Base-by-base conservation (phyloP, 1,284 basidiomycete genomes). In the Vanrija pseudolonga region DNA sequence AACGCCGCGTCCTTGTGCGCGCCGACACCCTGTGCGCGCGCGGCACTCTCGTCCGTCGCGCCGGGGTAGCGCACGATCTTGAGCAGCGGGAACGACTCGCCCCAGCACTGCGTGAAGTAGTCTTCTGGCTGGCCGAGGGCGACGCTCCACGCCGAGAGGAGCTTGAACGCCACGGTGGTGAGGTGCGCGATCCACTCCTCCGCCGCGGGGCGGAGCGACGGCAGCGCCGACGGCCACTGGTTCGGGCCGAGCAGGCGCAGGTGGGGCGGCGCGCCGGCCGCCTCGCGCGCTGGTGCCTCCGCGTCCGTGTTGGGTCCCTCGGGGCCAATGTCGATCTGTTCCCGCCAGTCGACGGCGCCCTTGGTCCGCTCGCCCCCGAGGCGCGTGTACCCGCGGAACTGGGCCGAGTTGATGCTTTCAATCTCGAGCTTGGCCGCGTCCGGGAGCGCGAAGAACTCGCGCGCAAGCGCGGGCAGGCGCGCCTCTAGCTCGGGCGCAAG, bases 61-160 rank as follows among this genome's bases (percentile, higher is more conserved):
- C 94, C 86, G 6, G 95, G 93, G 75, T 98, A 99, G 41, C 90
- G 82, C 62, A 89, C 83, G 68, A 40, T 18, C 39, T 40, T 40
- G 39, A 40, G 39, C 17, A 40, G 39, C n/a, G 39, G n/a, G 19
- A 40, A 40, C 39, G 39, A 20, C n/a, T 18, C 39, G n/a, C 39
- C 39, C n/a, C n/a, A 40, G n/a, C 9, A 11, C n/a, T 20, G n/a
- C 2, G n/a, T 15, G 19, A 40, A 40, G 39, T 40, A 40, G 39
- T 20, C 19, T n/a, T 40, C 39, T 3, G 9, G 11, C 39, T n/a
- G n/a, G 17, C 39, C 39, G n/a, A 40, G 39, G n/a, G 39, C 39
- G 19, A 40, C 7, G n/a, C 11, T 11, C 39, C 39, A 40, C 7
- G 39, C 39, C n/a, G 6, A 6, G 7, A 40, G 39, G 2, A 40